phyloP scores from a whole-genome alignment of 116 monocot species.

The Thalassia testudinum region DNA sequence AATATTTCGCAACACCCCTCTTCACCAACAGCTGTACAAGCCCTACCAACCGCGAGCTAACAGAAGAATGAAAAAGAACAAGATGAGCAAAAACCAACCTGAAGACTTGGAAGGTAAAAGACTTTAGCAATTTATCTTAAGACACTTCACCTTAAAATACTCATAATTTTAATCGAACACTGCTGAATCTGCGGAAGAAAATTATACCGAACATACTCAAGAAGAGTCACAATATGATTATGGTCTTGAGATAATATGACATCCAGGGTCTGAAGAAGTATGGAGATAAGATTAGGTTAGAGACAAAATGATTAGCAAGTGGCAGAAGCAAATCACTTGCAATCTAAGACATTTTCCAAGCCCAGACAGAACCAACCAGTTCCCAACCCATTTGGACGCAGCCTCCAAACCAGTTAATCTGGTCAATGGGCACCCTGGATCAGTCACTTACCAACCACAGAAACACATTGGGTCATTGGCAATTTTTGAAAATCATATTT shows the following conservation, averaged over 20 bases:
- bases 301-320: background rate
- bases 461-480: no score
- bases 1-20: conserved; percentile 43
- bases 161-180: conserved; percentile 75
- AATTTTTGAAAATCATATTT: no score
- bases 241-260: conserved; percentile 81
- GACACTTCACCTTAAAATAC: conserved; percentile 47
- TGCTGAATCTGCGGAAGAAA: conserved; percentile 70
- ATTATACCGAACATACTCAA: conserved; percentile 86
- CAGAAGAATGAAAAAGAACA: background rate
- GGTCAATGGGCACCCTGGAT: no score
- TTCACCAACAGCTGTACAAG: conserved; percentile 77
- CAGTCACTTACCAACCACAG: no score
- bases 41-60: conserved; percentile 82
- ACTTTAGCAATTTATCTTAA: background rate
- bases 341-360: no score
- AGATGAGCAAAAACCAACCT: background rate
- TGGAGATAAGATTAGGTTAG: background rate
- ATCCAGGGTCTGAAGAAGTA: conserved; percentile 66
- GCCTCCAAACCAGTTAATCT: no score
- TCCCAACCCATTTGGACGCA: no score
- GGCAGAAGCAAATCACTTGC: background rate
- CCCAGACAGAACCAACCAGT: no score
- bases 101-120: background rate
- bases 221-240: conserved; percentile 57